Percentiles rank a stretch among this genome's conserved stretches.
Conservation (phyloP, 169 alveolate genomes). For the Miamiensis avidus region DNA sequence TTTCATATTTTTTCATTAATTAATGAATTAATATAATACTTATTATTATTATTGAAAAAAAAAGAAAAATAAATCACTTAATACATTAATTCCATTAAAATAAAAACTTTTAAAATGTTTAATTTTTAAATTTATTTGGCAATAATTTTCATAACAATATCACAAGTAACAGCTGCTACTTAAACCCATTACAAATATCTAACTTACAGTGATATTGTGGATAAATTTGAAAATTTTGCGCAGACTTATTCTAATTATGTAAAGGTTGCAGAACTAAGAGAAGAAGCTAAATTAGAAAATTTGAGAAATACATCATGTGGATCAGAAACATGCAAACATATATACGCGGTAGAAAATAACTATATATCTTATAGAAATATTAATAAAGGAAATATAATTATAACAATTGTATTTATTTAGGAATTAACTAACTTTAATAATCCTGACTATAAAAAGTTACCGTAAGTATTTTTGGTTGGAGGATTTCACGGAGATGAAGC, state of each 20-base stretch:
- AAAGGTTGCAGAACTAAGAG: background rate
- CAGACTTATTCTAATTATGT: constrained; percentile 8
- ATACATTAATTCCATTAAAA: too few species aligned
- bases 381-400: too few species aligned
- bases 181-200: background rate
- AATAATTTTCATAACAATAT: too few species aligned
- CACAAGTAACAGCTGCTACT: background rate
- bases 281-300: background rate
- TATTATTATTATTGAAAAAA: too few species aligned
- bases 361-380: too few species aligned
- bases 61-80: too few species aligned
- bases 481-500: constrained; percentile 30
- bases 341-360: background rate
- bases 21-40: too few species aligned
- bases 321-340: background rate
- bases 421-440: constrained; percentile 9
- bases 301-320: background rate
- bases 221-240: constrained; percentile 1
- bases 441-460: background rate
- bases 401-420: too few species aligned
- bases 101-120: too few species aligned
- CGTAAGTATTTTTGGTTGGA: constrained; percentile 4
- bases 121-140: too few species aligned
- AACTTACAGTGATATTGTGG: constrained; percentile 1
- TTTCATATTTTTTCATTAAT: too few species aligned